Percentiles rank a stretch among this genome's conserved stretches.
Conservation (phyloP, 768 basidiomycete species). For the Clavulina sp. region DNA sequence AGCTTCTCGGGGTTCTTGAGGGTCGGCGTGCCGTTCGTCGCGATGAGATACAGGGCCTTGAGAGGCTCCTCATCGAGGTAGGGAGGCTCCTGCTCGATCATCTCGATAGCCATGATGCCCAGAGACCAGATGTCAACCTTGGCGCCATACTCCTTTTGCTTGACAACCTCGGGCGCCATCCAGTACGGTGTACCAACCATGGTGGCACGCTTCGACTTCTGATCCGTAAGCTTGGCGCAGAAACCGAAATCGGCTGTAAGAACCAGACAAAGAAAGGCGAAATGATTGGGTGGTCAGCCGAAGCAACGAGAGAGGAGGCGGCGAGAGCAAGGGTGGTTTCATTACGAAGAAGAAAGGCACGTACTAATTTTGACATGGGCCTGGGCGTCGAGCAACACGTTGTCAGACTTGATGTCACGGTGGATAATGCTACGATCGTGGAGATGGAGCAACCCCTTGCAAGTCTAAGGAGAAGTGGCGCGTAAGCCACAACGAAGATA, state of each 20-base stretch:
- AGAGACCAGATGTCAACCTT: slow-evolving; percentile 96
- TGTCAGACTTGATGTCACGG: slow-evolving; percentile 93
- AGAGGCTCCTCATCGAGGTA: slow-evolving; percentile 91
- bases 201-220: slow-evolving; percentile 93
- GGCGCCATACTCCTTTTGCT: slow-evolving; percentile 91
- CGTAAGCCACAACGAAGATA: not conserved
- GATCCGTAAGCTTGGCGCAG: slow-evolving; percentile 88
- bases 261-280: not conserved
- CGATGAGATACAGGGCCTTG: slow-evolving; percentile 87
- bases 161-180: slow-evolving; percentile 99
- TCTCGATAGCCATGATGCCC: slow-evolving; percentile 97
- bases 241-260: slow-evolving; percentile 90
- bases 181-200: slow-evolving; percentile 98
- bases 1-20: slow-evolving; percentile 83
- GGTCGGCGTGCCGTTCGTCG: slow-evolving; percentile 96
- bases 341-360: slow-evolving; percentile 25
- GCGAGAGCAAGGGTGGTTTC: not conserved
- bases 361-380: slow-evolving; percentile 95
- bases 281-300: too few relatives aligned
- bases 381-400: slow-evolving; percentile 79
- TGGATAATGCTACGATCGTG: slow-evolving; percentile 93
- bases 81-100: slow-evolving; percentile 96
- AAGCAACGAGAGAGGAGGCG: too few relatives aligned
- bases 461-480: slow-evolving; percentile 40
- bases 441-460: slow-evolving; percentile 83